Conservation (phyloP, 2,329 filamentous ascomycete genomes). For the Diplodia mutila region DNA sequence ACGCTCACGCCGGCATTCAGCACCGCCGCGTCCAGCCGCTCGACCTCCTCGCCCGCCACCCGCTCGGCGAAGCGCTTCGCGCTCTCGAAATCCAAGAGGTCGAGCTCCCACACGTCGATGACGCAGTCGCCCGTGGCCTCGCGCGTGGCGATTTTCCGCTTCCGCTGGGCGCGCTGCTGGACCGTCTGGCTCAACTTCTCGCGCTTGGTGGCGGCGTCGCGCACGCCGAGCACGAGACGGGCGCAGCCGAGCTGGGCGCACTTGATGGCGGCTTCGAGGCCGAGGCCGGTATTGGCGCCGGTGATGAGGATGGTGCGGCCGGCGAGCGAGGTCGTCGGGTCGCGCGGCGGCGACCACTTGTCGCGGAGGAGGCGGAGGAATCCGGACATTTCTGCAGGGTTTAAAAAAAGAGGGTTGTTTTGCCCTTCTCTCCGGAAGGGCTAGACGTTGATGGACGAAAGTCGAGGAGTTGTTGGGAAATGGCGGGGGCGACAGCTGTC, state of each 20-base stretch:
- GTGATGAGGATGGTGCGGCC: slow-evolving; percentile 53
- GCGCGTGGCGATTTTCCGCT: neutral
- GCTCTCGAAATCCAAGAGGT: slow-evolving; percentile 46
- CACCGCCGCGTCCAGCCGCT: slow-evolving; percentile 42
- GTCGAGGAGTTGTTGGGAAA: too few species aligned
- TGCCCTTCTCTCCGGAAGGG: too few species aligned
- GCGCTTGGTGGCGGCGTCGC: slow-evolving; percentile 44
- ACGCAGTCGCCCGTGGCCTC: slow-evolving; percentile 31
- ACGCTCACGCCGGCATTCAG: slow-evolving; percentile 46
- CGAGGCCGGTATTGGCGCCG: slow-evolving; percentile 53
- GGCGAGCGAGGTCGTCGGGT: slow-evolving; percentile 33
- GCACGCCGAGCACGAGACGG: slow-evolving; percentile 52
- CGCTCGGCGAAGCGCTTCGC: slow-evolving; percentile 41
- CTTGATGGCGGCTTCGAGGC: slow-evolving; percentile 51
- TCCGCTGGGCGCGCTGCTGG: neutral
- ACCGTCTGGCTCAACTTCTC: slow-evolving; percentile 42
- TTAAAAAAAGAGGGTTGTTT: too few species aligned
- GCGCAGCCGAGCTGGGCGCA: slow-evolving; percentile 46
- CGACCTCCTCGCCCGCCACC: slow-evolving; percentile 30
- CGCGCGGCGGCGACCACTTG: slow-evolving; percentile 23
- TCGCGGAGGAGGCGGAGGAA: slow-evolving; percentile 19
- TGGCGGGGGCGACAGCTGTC: too few species aligned
- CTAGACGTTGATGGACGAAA: too few species aligned
- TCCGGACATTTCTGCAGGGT: neutral
- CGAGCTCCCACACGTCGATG: slow-evolving; percentile 52